Conservation (phyloP, 108 stramenopile species). For the Skeletonema menzelii region DNA sequence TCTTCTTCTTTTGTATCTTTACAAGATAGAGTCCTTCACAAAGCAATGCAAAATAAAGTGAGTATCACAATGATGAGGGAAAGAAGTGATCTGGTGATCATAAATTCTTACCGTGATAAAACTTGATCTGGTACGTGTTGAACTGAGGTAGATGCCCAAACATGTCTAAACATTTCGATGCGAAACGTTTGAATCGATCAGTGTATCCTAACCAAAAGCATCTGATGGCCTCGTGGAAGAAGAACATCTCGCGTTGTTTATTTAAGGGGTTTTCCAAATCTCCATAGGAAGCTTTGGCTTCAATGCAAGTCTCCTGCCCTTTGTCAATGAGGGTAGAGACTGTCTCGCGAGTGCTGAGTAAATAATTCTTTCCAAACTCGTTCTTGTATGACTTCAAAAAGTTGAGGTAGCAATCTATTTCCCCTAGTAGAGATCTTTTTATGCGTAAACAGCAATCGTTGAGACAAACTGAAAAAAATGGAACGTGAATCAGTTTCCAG, state of each 20-base stretch:
- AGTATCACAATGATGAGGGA: neutral
- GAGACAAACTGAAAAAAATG: neutral
- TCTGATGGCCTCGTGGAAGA: neutral
- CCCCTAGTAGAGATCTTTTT: neutral
- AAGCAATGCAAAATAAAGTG: neutral
- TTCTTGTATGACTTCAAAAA: neutral
- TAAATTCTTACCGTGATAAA: neutral
- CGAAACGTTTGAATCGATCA: neutral
- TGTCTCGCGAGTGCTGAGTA: neutral
- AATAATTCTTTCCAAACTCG: neutral
- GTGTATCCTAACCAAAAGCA: neutral
- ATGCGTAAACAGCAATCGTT: neutral
- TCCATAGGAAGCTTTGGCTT: neutral
- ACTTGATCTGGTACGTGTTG: neutral
- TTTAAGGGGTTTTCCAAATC: neutral
- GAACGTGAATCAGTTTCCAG: neutral
- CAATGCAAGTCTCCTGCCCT: neutral
- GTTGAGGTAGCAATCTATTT: slow-evolving; percentile 11
- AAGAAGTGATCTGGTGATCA: too few species aligned
- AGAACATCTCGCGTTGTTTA: neutral
- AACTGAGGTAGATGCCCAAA: neutral
- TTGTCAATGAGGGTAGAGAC: neutral
- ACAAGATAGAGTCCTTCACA: neutral
- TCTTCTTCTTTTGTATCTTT: neutral
- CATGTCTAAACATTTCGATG: neutral